A percentile compares a stretch with the other conserved stretches of the same genome.
Evolutionary conservation across 2,329 filamentous ascomycete species (phyloP).

Genomic region (Didymella segeticola): DNA sequence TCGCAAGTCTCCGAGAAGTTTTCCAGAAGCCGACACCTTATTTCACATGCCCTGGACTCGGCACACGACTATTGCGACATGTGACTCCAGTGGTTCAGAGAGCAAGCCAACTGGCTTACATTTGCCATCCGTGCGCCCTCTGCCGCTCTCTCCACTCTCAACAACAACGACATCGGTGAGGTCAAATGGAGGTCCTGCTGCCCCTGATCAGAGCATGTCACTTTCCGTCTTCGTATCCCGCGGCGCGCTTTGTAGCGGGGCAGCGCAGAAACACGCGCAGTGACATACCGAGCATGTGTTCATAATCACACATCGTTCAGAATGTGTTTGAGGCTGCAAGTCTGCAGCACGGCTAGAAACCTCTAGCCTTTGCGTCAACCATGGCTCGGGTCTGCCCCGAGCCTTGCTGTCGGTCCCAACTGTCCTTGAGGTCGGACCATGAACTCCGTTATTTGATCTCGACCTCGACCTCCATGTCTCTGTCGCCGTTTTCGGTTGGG

Average conservation of each 20-base stretch:
- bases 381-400: background rate
- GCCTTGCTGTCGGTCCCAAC: background rate
- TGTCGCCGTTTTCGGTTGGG: slow-evolving; percentile 1
- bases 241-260: slow-evolving; percentile 1
- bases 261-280: background rate
- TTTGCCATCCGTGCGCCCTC: slow-evolving; percentile 10
- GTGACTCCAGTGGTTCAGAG: slow-evolving; percentile 1
- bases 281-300: background rate
- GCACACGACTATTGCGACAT: background rate
- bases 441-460: background rate
- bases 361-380: background rate
- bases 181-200: background rate
- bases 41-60: background rate
- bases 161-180: slow-evolving; percentile 13
- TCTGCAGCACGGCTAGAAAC: slow-evolving; percentile 2
- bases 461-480: background rate
- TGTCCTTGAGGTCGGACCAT: background rate
- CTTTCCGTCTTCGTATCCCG: background rate
- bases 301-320: background rate
- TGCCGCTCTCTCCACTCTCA: slow-evolving; percentile 15
- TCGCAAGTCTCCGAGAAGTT: slow-evolving; percentile 6
- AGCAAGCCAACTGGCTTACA: background rate
- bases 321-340: background rate
- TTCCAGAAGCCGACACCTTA: slow-evolving; percentile 4
- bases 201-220: slow-evolving; percentile 14